These are phyloP conservation scores for Cochlearia excelsa DNA, from an alignment of 345 rosid species.

Conservation along the genomic window DNA sequence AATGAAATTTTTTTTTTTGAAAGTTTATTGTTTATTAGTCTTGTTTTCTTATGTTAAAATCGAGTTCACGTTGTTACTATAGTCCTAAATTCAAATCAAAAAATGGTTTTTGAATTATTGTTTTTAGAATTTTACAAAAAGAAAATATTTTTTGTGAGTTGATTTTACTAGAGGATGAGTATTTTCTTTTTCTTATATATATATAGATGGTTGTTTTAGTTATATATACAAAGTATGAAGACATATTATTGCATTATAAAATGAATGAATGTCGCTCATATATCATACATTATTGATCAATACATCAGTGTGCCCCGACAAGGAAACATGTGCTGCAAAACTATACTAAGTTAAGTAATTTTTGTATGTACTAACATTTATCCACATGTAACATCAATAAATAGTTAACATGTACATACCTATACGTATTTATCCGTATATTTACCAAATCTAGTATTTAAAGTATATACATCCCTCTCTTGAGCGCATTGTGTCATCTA, in stretches of 20 bases:
- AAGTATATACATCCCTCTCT: neutral
- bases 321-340: slow-evolving; percentile 38
- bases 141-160: neutral
- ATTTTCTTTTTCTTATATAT: neutral
- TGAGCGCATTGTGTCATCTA: slow-evolving; percentile 17
- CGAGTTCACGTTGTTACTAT: slow-evolving; percentile 23
- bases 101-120: slow-evolving; percentile 2
- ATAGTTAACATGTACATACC: neutral
- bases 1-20: slow-evolving; percentile 1
- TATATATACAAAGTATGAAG: neutral
- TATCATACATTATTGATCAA: slow-evolving; percentile 34
- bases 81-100: slow-evolving; percentile 25
- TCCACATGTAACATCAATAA: slow-evolving; percentile 17
- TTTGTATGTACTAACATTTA: slow-evolving; percentile 21
- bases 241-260: slow-evolving; percentile 29
- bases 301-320: slow-evolving; percentile 39
- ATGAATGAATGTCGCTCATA: slow-evolving; percentile 33
- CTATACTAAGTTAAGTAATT: slow-evolving; percentile 27
- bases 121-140: neutral
- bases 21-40: slow-evolving; percentile 13
- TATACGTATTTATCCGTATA: slow-evolving; percentile 14
- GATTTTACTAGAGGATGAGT: neutral
- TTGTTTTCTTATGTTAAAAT: slow-evolving; percentile 12
- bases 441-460: neutral
- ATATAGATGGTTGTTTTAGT: slow-evolving; percentile 9